Evolutionary conservation across 140 eudicot genomes (phyloP), one percentile per base, ranked within the genome.

Genomic region (Erigeron philadelphicus): DNA sequence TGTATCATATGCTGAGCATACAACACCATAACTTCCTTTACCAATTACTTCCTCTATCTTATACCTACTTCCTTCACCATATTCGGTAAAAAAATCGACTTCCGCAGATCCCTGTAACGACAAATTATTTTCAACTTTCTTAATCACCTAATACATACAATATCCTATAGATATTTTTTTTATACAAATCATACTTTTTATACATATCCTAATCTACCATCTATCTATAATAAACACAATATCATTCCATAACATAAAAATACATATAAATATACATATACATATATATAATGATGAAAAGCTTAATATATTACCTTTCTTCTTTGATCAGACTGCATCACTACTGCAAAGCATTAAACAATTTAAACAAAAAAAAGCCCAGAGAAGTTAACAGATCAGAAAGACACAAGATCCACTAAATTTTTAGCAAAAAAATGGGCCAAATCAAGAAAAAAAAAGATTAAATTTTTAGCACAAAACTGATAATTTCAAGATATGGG

Each of bases 21-120:
- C 97, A 72, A 90, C 92, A 61, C 97, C 97, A 71, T 90, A 90
- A 50, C 97, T 90, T 69, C 97, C 97, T 85, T 90, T 90, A 38
- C 97, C 97, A 68, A 90, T 90, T 69, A 90, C 97, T 82, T 90
- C 97, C 77, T 90, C 97, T 41, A 90, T 85, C 64, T 70, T 85
- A 79, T 90, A 90, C 76, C 97, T 80, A 74, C 88, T 90, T 38
- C 97, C 97, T 71, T 90, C 97, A 74, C 97, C 97, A 80, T 90
- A 90, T 80, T 90, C 97, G 5, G 97, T 90, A 88, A 90, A 90
- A 65, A 90, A 90, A 54, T 90, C 97, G 43, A 86, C 82, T 50
- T 90, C 97, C 11, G 74, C 90, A 73, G 95, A 80, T 70, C 80
- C 86, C 97, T 90, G 85, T 23, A 59, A 64, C 17, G 40, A 38